Evolutionary conservation across 345 rosid species (phyloP).

Genomic region (Bruguiera parviflora): DNA sequence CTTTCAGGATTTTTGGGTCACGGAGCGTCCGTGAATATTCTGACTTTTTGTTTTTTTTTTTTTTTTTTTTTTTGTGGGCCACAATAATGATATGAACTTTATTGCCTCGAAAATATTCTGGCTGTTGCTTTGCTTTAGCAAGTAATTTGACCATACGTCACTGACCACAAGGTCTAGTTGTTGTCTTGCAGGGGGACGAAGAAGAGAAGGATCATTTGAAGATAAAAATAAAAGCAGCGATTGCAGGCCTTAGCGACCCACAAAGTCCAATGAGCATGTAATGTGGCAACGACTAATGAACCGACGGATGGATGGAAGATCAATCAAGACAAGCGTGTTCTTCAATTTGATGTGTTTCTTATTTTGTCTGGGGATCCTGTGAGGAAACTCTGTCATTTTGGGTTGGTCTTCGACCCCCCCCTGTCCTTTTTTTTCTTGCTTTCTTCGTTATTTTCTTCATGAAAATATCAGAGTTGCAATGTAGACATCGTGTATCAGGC

Average conservation of each 20-base stretch:
- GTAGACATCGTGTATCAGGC: background rate
- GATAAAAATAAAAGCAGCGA: slow-evolving; percentile 44
- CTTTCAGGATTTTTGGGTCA: too few relatives aligned
- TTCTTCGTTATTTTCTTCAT: background rate
- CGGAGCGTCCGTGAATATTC: too few relatives aligned
- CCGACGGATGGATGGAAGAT: too few relatives aligned
- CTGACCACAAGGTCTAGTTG: too few relatives aligned
- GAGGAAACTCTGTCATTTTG: background rate
- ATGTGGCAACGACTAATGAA: background rate
- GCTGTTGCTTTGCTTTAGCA: too few relatives aligned
- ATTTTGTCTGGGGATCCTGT: background rate
- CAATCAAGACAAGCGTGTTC: background rate
- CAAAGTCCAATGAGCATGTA: slow-evolving; percentile 60
- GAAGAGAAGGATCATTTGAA: slow-evolving; percentile 46
- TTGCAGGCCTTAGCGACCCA: slow-evolving; percentile 53
- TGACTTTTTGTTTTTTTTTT: too few relatives aligned
- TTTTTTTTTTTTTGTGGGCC: too few relatives aligned
- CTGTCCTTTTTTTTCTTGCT: background rate
- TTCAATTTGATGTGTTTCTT: background rate
- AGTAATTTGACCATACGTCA: too few relatives aligned
- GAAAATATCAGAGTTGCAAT: background rate
- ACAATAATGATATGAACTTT: too few relatives aligned
- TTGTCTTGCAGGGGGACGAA: slow-evolving; percentile 49
- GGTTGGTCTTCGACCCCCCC: background rate
- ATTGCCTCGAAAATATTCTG: too few relatives aligned